Base-by-base conservation (phyloP, 495 filamentous ascomycete genomes). In the Penicillium silybi region DNA sequence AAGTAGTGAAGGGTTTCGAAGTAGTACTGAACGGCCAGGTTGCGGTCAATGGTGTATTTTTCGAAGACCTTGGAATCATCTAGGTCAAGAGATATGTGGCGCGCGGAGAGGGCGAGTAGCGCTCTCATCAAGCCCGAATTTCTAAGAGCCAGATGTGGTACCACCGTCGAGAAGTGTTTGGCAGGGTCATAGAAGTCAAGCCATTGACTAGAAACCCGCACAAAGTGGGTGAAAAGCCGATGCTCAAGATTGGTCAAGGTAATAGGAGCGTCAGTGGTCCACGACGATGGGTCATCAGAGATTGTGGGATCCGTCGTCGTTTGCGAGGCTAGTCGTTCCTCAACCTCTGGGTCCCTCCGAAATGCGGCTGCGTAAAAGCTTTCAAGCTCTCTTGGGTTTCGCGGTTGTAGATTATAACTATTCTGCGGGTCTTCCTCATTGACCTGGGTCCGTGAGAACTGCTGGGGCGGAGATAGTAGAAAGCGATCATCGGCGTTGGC, bases 321-420 rank as follows among this genome's bases (percentile, higher is more conserved):
- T 34, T 45, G 46, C 2, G 58, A 50, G 11, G 16, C 50, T 2
- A 46, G 29, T 37, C 44, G 44, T 15, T 22, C 16, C 16, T 46
- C 44, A n/a, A 34, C 15, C 19, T 37, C 44, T 2, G 44, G 29
- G 5, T 37, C 17, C n/a, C 44, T 10, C n/a, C 17, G 44, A 27
- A 68, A 68, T 8, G 65, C 53, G 0, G 65, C 65, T 16, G 65
- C 65, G 34, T 63, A 46, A 29, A 65, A 68, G 48, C 65, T 68
- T 37, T 68, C 51, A 15, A 48, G 52, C 22, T 68, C 56, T 29
- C 62, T 44, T 8, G 44, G 41, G 3, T 48, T 60, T 10, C 58
- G 58, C 3, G 65, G 65, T 35, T 32, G 56, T 2, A 63, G 25
- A 15, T 56, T 57, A 9, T 50, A 46, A 32, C 54, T 62, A 16